A percentile compares a stretch with the other conserved stretches of the same genome.
These are phyloP conservation scores for Pythium vanterpoolii DNA, from an alignment of 352 stramenopile species.

Conservation along the genomic window DNA sequence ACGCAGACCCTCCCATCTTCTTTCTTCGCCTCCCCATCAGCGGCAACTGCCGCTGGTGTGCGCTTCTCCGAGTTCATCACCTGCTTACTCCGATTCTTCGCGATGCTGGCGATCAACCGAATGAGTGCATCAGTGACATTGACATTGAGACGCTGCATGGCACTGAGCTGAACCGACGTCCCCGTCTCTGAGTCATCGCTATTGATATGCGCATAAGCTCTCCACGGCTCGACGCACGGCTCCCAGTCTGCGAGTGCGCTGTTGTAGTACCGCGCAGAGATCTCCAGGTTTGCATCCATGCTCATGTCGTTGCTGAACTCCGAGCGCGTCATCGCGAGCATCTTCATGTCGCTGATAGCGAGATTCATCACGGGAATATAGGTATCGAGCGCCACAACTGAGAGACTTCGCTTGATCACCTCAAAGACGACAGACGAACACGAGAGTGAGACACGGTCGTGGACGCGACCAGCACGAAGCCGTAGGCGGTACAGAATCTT, in stretches of 20 bases:
- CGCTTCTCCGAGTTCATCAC: conserved; percentile 73
- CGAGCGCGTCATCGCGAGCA: conserved; percentile 62
- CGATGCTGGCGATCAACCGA: conserved; percentile 73
- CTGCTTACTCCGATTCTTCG: conserved; percentile 70
- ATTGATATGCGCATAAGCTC: conserved; percentile 62
- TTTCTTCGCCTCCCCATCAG: conserved; percentile 80
- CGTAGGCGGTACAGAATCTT: conserved; percentile 61
- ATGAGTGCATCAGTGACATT: conserved; percentile 86
- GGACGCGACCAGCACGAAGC: conserved; percentile 65
- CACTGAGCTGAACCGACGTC: conserved; percentile 74
- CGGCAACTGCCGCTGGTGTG: conserved; percentile 68
- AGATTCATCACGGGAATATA: conserved; percentile 91
- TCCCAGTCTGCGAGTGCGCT: conserved; percentile 86
- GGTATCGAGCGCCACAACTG: conserved; percentile 82
- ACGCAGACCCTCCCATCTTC: conserved; percentile 82
- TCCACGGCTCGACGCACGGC: conserved; percentile 84
- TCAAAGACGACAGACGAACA: conserved; percentile 85
- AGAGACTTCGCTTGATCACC: conserved; percentile 88
- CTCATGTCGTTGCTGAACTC: conserved; percentile 66
- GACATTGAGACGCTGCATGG: conserved; percentile 82
- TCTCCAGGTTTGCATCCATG: conserved; percentile 72
- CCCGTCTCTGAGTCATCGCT: conserved; percentile 49
- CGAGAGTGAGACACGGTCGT: conserved; percentile 62
- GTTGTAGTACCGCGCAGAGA: conserved; percentile 88
- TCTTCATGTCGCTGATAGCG: conserved; percentile 79